These are phyloP conservation scores for Akanthomyces lecanii DNA, from an alignment of 2,329 filamentous ascomycete species.

Conservation along the genomic window DNA sequence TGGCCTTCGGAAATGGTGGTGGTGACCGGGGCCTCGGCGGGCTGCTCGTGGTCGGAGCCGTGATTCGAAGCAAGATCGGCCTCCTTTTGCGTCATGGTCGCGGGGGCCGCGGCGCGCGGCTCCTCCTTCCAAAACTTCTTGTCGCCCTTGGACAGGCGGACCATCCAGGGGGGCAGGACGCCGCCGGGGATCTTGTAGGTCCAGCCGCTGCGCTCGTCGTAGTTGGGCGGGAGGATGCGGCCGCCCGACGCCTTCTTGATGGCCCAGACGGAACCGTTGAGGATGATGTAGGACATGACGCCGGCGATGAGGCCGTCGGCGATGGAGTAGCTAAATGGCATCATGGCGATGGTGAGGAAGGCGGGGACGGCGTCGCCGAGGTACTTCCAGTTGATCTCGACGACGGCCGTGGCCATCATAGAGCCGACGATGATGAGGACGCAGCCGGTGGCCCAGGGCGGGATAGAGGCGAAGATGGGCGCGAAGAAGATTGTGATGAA, in stretches of 20 bases:
- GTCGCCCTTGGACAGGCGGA: conserved; percentile 60
- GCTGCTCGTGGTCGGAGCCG: conserved; percentile 12
- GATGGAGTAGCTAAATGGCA: conserved; percentile 89
- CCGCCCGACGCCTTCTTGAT: conserved; percentile 64
- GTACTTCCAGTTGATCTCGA: conserved; percentile 86
- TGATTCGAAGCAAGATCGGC: conserved; percentile 11
- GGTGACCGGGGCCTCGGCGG: neutral
- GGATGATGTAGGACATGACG: conserved; percentile 68
- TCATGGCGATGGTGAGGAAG: conserved; percentile 76
- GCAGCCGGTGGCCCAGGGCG: conserved; percentile 83
- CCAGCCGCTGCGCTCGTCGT: conserved; percentile 75
- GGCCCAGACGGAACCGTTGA: conserved; percentile 69
- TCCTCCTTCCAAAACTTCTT: conserved; percentile 65
- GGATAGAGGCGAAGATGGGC: conserved; percentile 84
- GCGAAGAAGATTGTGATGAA: conserved; percentile 86
- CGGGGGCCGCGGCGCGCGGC: neutral
- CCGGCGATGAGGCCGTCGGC: conserved; percentile 81
- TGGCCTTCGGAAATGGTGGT: conserved; percentile 1
- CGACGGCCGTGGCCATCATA: conserved; percentile 75
- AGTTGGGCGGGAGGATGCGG: conserved; percentile 68
- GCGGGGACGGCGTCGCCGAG: conserved; percentile 79
- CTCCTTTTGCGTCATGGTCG: conserved; percentile 8
- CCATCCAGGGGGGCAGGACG: conserved; percentile 69
- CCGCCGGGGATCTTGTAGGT: conserved; percentile 73
- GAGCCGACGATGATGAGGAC: conserved; percentile 85